Percentiles rank a stretch among this genome's conserved stretches.
Evolutionary conservation across 352 stramenopile genomes (phyloP).

Genomic region (Paralagenidium karlingii): DNA sequence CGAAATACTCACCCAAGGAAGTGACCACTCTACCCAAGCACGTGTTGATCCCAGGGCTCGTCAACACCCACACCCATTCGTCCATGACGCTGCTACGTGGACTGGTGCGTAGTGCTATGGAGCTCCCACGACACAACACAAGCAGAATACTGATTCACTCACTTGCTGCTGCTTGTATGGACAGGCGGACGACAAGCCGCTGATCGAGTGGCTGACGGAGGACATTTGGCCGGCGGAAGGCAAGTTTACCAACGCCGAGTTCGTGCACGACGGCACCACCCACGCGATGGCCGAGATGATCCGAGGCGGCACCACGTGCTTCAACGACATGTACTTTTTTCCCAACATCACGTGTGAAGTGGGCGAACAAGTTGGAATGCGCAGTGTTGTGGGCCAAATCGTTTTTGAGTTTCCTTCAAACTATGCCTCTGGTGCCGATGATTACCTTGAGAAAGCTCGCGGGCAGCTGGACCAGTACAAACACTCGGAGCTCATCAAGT

Average conservation of each 20-base stretch:
- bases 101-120: too few species aligned
- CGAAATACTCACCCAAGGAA: conserved; percentile 27
- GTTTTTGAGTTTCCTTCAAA: conserved; percentile 63
- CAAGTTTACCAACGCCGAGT: conserved; percentile 57
- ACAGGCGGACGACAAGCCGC: conserved; percentile 78
- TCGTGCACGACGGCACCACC: conserved; percentile 55
- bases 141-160: conserved; percentile 3
- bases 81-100: conserved; percentile 79
- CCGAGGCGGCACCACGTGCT: conserved; percentile 78
- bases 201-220: conserved; percentile 72
- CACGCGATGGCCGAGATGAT: conserved; percentile 84
- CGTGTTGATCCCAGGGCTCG: conserved; percentile 73
- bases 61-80: conserved; percentile 83
- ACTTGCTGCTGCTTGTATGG: background rate
- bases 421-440: conserved; percentile 36
- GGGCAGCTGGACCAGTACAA: conserved; percentile 49
- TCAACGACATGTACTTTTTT: conserved; percentile 90
- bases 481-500: conserved; percentile 27
- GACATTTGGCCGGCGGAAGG: conserved; percentile 81
- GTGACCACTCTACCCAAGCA: conserved; percentile 38
- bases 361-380: conserved; percentile 52
- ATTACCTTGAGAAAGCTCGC: conserved; percentile 68
- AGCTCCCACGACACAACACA: background rate
- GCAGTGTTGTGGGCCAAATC: conserved; percentile 47
- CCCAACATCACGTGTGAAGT: conserved; percentile 32